A percentile compares a stretch with the other conserved stretches of the same genome.
These are phyloP conservation scores for Platanthera zijinensis DNA, from an alignment of 106 monocot genomes.

Conservation along the genomic window DNA sequence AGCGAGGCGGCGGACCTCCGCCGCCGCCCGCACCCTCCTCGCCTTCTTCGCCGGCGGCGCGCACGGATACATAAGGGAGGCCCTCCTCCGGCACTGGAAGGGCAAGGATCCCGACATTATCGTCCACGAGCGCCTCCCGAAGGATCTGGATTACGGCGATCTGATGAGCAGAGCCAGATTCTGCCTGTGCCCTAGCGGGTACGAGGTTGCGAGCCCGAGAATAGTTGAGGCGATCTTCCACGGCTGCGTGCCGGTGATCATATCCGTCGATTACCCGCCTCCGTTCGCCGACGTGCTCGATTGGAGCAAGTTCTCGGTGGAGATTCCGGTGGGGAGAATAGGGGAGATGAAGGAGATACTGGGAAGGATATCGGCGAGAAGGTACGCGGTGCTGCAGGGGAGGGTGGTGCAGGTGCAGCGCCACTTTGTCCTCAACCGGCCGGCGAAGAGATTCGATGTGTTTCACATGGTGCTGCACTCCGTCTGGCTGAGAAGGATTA, in stretches of 20 bases:
- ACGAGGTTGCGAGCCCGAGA: slow-evolving; percentile 73
- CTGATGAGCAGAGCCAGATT: slow-evolving; percentile 46
- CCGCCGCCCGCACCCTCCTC: slow-evolving; percentile 23
- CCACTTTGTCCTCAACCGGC: slow-evolving; percentile 42
- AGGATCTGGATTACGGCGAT: slow-evolving; percentile 18
- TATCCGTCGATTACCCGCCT: slow-evolving; percentile 42
- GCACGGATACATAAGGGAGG: slow-evolving; percentile 55
- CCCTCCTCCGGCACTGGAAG: slow-evolving; percentile 49
- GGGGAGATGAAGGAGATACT: slow-evolving; percentile 43
- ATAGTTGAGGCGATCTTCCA: slow-evolving; percentile 53
- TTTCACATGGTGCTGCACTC: slow-evolving; percentile 49
- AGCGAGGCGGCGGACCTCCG: not conserved
- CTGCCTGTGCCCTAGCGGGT: slow-evolving; percentile 76
- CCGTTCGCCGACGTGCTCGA: slow-evolving; percentile 74
- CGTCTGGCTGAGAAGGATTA: slow-evolving; percentile 51
- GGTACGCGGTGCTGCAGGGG: slow-evolving; percentile 16
- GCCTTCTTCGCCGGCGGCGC: slow-evolving; percentile 78
- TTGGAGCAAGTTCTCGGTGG: slow-evolving; percentile 52
- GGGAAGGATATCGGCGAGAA: slow-evolving; percentile 8
- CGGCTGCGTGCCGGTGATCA: slow-evolving; percentile 73
- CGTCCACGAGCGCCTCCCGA: slow-evolving; percentile 62
- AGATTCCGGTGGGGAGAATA: slow-evolving; percentile 24
- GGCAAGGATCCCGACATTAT: slow-evolving; percentile 36
- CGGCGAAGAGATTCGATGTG: slow-evolving; percentile 43
- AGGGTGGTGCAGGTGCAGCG: slow-evolving; percentile 29